Evolutionary conservation across 2,329 filamentous ascomycete species (phyloP).

Genomic region (Botrytis tulipae): DNA sequence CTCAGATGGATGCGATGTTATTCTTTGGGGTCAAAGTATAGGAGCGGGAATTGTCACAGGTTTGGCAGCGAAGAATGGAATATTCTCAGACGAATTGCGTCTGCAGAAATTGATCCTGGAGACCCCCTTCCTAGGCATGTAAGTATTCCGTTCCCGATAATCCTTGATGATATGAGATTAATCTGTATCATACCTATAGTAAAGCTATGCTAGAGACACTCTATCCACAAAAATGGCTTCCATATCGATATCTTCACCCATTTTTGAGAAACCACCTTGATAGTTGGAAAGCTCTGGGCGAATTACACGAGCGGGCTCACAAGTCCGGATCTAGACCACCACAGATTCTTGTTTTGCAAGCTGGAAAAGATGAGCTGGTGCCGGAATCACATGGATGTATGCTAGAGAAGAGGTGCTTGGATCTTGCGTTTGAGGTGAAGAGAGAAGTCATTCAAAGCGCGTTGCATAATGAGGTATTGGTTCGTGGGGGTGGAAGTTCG

Average conservation of each 20-base stretch:
- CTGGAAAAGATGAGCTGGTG: slow-evolving; percentile 58
- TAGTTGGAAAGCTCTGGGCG: slow-evolving; percentile 50
- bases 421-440: slow-evolving; percentile 48
- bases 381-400: slow-evolving; percentile 50
- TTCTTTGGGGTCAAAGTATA: slow-evolving; percentile 78
- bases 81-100: slow-evolving; percentile 21
- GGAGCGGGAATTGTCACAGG: slow-evolving; percentile 70
- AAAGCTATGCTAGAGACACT: slow-evolving; percentile 67
- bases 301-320: slow-evolving; percentile 41
- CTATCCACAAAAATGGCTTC: slow-evolving; percentile 78
- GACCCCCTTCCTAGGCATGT: slow-evolving; percentile 70
- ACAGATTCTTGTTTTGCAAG: slow-evolving; percentile 49
- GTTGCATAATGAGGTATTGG: slow-evolving; percentile 57
- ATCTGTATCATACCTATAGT: background rate
- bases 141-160: background rate
- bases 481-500: slow-evolving; percentile 45
- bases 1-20: slow-evolving; percentile 38
- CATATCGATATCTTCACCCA: slow-evolving; percentile 71
- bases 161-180: background rate
- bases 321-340: slow-evolving; percentile 27
- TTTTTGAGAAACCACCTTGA: slow-evolving; percentile 67
- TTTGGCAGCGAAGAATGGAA: slow-evolving; percentile 30
- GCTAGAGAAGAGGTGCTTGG: slow-evolving; percentile 48
- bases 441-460: slow-evolving; percentile 48
- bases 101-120: slow-evolving; percentile 62